Evolutionary conservation across 805 yeast genomes (phyloP).

Genomic region (Starmera amethionina): DNA sequence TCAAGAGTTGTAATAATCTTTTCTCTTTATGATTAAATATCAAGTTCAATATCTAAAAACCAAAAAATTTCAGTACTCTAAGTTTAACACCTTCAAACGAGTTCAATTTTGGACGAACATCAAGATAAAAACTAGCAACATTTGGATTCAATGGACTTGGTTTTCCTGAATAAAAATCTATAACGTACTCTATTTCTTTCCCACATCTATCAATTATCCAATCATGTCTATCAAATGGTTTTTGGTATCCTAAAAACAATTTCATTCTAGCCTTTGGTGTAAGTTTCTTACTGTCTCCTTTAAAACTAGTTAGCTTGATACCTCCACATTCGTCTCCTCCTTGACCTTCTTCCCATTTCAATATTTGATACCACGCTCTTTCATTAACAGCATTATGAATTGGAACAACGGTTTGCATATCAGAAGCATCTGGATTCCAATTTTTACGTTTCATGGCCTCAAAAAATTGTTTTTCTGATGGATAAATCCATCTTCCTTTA

Average conservation of each 20-base stretch:
- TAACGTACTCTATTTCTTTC: constrained; percentile 73
- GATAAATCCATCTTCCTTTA: constrained; percentile 79
- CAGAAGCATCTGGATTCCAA: constrained; percentile 73
- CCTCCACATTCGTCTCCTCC: constrained; percentile 72
- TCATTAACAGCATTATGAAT: constrained; percentile 92
- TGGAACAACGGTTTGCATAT: constrained; percentile 88
- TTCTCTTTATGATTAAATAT: no score
- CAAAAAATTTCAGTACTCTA: constrained; percentile 56
- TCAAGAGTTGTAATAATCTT: no score
- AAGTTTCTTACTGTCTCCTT: constrained; percentile 76
- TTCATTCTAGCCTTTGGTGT: constrained; percentile 84
- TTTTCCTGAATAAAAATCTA: constrained; percentile 71
- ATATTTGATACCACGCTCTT: constrained; percentile 79
- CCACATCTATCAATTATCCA: constrained; percentile 90
- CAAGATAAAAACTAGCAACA: constrained; percentile 60
- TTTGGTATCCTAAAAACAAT: constrained; percentile 52
- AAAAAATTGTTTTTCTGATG: constrained; percentile 89
- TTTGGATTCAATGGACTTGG: constrained; percentile 35
- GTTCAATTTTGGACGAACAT: constrained; percentile 88
- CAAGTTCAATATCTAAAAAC: constrained; percentile 21
- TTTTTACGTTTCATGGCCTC: constrained; percentile 90
- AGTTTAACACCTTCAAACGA: constrained; percentile 70
- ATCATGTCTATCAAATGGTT: constrained; percentile 94
- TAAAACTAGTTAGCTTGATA: constrained; percentile 71
- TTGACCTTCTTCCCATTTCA: constrained; percentile 66